A percentile compares a stretch with the other conserved stretches of the same genome.
These are phyloP conservation scores for Cyclocybe aegerita DNA, from an alignment of 768 basidiomycete species.

Conservation along the genomic window DNA sequence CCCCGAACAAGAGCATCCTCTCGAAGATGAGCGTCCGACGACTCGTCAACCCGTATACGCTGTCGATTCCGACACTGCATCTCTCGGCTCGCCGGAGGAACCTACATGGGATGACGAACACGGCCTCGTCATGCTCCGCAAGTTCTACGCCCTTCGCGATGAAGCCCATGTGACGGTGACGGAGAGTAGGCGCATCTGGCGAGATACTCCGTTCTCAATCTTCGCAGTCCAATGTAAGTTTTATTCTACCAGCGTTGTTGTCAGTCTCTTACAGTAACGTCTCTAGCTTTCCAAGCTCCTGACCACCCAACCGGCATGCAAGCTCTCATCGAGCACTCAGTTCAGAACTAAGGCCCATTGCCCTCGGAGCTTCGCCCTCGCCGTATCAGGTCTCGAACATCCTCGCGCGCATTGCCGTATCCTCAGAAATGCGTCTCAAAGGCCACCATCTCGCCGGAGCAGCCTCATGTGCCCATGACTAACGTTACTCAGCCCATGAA, in stretches of 20 bases:
- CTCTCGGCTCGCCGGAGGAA: conserved; percentile 38
- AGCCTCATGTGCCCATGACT: conserved; percentile 19
- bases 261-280: conserved; percentile 3
- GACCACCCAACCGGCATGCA: conserved; percentile 64
- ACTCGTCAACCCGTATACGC: conserved; percentile 48
- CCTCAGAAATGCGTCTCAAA: conserved; percentile 50
- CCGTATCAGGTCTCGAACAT: conserved; percentile 63
- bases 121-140: conserved; percentile 63
- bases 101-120: conserved; percentile 66
- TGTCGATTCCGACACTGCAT: conserved; percentile 56
- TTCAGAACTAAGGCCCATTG: conserved; percentile 71
- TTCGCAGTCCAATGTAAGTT: conserved; percentile 71
- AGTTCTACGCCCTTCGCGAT: conserved; percentile 66
- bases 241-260: conserved; percentile 3
- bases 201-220: conserved; percentile 72
- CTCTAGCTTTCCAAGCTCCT: conserved; percentile 70
- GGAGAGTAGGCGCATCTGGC: conserved; percentile 67
- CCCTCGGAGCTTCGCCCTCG: conserved; percentile 67
- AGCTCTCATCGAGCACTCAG: conserved; percentile 70
- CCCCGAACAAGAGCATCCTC: conserved; percentile 25
- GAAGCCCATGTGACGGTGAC: conserved; percentile 66
- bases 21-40: conserved; percentile 36
- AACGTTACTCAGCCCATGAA: conserved; percentile 26
- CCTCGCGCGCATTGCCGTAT: conserved; percentile 75
- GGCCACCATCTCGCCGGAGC: conserved; percentile 43